Base-by-base conservation (phyloP, 306 rosid species). In the Trifolium fragiferum region DNA sequence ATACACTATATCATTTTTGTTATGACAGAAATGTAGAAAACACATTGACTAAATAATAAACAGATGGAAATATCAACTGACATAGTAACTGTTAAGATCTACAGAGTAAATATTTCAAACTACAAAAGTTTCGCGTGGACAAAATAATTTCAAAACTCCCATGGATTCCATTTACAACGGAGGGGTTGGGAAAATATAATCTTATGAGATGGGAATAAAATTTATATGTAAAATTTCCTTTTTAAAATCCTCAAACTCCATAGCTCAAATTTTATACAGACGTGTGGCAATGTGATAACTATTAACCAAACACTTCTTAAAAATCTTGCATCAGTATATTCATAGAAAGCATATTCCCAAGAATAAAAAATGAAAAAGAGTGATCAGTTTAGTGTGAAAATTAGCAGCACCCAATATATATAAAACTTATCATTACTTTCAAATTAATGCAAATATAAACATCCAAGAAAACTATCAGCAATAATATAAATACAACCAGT, bases 381-480 rank as follows among this genome's bases (percentile, higher is more conserved):
- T 20, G 5, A 55, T 15, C 32, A 68, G 10, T 50, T 23, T 76
- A 38, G 27, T 32, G 32, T 60, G 50, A 37, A 71, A 20, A 68
- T 71, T 20, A 75, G 65, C 19, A 38, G 72, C 50, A 51, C 35
- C 62, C 46, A 58, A 59, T 41, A 50, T 20, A 43, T 41, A 57
- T 61, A 23, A 20, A 57, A 51, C 70, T 73, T 7, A 53, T 47
- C 33, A 78, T 30, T n/a, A 15, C 43, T 13, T 27, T 33, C 33
- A 49, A 57, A 65, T 55, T 14, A 55, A 81, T 55, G 62, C 35
- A 30, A 38, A 65, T 47, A 41, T 54, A 72, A 66, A 67, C 37
- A 70, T 69, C 66, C 46, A 61, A 44, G 25, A 72, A 49, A 32
- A 18, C 9, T 55, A 55, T 55, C 60, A 53, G 40, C 68, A 50